These are phyloP conservation scores for Suillus sp. DNA, from an alignment of 768 basidiomycete genomes.

Conservation along the genomic window DNA sequence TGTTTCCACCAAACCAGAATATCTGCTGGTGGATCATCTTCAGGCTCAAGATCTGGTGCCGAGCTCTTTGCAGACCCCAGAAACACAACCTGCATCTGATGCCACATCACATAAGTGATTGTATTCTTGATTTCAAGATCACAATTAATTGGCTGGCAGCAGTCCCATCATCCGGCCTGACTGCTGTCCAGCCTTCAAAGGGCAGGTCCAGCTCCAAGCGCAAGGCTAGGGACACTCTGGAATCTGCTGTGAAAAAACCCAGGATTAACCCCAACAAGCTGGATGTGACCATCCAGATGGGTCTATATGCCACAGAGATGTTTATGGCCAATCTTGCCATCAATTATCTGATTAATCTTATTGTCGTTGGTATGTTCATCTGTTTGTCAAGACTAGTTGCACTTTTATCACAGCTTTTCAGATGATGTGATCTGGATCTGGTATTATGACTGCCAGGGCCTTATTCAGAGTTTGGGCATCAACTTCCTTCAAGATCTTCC, in stretches of 20 bases:
- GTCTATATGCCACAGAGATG: not conserved
- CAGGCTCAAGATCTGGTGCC: too few species aligned
- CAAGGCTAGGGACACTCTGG: not conserved
- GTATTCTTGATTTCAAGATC: not conserved
- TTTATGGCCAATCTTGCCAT: not conserved
- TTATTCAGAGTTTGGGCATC: not conserved
- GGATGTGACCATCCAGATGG: not conserved
- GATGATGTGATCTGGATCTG: slow-evolving; percentile 6
- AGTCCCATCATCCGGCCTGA: not conserved
- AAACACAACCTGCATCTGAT: not conserved
- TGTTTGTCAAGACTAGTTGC: too few species aligned
- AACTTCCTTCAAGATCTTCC: not conserved
- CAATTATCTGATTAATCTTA: not conserved
- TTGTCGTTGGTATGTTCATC: not conserved
- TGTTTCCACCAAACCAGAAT: too few species aligned
- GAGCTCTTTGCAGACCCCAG: not conserved
- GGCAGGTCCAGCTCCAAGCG: too few species aligned
- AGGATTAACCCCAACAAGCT: not conserved
- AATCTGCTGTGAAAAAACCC: too few species aligned
- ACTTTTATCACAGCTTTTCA: not conserved
- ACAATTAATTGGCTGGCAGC: not conserved
- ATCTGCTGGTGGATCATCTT: too few species aligned
- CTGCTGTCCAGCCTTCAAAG: not conserved
- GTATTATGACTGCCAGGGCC: not conserved
- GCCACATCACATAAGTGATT: not conserved